Percentiles rank a stretch among this genome's conserved stretches.
phyloP scores from a whole-genome alignment of 2,329 filamentous ascomycete genomes.

The Colletotrichum destructivum region DNA sequence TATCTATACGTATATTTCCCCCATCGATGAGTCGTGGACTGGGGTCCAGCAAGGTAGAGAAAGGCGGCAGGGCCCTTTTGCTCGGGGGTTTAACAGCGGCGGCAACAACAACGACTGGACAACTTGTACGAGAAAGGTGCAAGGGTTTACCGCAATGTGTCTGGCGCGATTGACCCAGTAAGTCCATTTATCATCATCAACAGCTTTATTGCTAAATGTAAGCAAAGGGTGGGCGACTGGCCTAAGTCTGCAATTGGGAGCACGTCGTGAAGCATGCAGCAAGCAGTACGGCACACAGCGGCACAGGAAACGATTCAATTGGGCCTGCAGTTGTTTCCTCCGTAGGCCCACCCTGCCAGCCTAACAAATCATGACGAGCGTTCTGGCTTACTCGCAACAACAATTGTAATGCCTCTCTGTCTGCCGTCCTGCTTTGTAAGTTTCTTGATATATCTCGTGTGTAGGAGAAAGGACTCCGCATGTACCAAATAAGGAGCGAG shows the following conservation, averaged over 20 bases:
- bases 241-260: too few relatives aligned
- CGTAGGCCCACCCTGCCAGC: too few relatives aligned
- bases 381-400: neutral
- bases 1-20: conserved; percentile 7
- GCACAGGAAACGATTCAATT: conserved; percentile 7
- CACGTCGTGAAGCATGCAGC: too few relatives aligned
- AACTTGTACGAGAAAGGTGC: conserved; percentile 36
- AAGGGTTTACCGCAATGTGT: conserved; percentile 19
- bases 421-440: conserved; percentile 12
- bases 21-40: neutral
- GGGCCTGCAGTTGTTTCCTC: neutral
- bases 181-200: neutral
- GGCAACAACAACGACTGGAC: conserved; percentile 21
- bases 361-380: neutral
- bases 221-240: neutral
- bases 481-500: neutral
- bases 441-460: conserved; percentile 13
- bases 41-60: neutral
- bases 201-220: neutral
- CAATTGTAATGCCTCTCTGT: neutral
- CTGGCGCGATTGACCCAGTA: neutral
- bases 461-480: neutral
- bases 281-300: neutral
- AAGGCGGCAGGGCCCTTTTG: neutral
- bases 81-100: conserved; percentile 17